A percentile compares a stretch with the other conserved stretches of the same genome.
phyloP scores from a whole-genome alignment of 2,329 filamentous ascomycete species.

The Endoconidiophora laricicola region DNA sequence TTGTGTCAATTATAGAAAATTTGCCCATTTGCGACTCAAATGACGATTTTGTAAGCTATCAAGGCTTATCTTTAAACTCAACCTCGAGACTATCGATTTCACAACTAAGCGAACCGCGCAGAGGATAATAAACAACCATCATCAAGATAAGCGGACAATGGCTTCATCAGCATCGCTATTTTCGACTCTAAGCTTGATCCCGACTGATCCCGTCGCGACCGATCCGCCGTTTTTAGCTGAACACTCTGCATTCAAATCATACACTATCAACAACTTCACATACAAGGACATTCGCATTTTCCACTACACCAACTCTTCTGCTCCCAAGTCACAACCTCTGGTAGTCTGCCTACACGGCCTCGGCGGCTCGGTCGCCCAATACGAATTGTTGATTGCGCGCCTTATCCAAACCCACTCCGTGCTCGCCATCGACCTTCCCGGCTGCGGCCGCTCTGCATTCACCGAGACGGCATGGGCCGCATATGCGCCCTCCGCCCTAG shows the following conservation, averaged over 20 bases:
- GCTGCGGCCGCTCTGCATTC: slow-evolving; percentile 70
- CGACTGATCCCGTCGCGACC: slow-evolving; percentile 24
- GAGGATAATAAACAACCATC: too few relatives aligned
- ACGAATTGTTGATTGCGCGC: slow-evolving; percentile 63
- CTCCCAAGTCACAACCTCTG: slow-evolving; percentile 60
- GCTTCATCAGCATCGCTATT: neutral
- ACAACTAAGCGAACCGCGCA: too few relatives aligned
- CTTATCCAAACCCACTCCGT: slow-evolving; percentile 71
- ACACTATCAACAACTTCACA: slow-evolving; percentile 50
- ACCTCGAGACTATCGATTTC: too few relatives aligned
- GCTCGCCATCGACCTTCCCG: slow-evolving; percentile 76
- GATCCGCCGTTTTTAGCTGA: slow-evolving; percentile 71
- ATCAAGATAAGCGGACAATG: too few relatives aligned
- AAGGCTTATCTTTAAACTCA: too few relatives aligned
- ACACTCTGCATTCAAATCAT: slow-evolving; percentile 53
- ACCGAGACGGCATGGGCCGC: slow-evolving; percentile 54
- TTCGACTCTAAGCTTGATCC: neutral
- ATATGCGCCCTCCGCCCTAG: slow-evolving; percentile 61
- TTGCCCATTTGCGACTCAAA: too few relatives aligned
- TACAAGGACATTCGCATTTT: slow-evolving; percentile 73
- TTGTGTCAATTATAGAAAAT: too few relatives aligned
- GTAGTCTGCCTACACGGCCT: slow-evolving; percentile 86
- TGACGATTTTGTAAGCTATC: too few relatives aligned
- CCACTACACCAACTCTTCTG: slow-evolving; percentile 64
- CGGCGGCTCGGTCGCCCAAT: slow-evolving; percentile 83